Evolutionary conservation across 1,284 basidiomycete species (phyloP).

Genomic region (Exobasidium cylindrosporum): DNA sequence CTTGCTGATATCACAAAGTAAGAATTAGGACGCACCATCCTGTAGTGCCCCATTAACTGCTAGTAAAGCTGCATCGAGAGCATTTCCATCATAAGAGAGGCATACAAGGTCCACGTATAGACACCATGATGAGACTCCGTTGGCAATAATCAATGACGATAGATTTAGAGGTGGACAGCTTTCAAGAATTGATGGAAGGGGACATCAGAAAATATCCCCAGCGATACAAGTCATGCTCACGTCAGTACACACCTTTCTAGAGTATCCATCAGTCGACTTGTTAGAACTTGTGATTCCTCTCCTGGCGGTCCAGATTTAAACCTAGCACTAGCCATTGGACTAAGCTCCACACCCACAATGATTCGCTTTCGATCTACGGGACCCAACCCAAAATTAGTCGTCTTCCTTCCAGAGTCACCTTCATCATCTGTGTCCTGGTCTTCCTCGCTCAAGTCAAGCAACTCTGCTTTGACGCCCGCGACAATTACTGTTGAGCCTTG

Average conservation of each 20-base stretch:
- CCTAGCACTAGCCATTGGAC: conserved; percentile 3
- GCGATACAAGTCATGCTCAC: background rate
- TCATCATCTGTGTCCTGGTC: background rate
- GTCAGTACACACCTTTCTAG: background rate
- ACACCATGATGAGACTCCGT: conserved; percentile 79
- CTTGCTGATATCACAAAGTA: conserved; percentile 53
- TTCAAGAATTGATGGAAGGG: background rate
- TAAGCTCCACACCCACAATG: conserved; percentile 6
- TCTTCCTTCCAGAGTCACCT: background rate
- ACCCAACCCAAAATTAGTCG: background rate
- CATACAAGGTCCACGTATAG: conserved; percentile 90
- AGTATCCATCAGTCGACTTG: background rate
- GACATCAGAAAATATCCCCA: background rate
- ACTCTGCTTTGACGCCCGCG: conserved; percentile 20
- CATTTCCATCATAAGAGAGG: conserved; percentile 95
- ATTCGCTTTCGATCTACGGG: background rate
- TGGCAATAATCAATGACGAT: conserved; percentile 69
- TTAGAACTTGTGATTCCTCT: conserved; percentile 14
- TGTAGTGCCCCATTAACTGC: conserved; percentile 78
- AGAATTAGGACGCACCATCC: conserved; percentile 65
- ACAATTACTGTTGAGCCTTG: conserved; percentile 16
- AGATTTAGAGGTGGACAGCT: conserved; percentile 1
- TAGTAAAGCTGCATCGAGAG: conserved; percentile 81
- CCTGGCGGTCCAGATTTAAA: conserved; percentile 14
- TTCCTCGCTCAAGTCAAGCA: conserved; percentile 7